Conservation (phyloP, 208 protist species). For the Leishmania braziliensis region DNA sequence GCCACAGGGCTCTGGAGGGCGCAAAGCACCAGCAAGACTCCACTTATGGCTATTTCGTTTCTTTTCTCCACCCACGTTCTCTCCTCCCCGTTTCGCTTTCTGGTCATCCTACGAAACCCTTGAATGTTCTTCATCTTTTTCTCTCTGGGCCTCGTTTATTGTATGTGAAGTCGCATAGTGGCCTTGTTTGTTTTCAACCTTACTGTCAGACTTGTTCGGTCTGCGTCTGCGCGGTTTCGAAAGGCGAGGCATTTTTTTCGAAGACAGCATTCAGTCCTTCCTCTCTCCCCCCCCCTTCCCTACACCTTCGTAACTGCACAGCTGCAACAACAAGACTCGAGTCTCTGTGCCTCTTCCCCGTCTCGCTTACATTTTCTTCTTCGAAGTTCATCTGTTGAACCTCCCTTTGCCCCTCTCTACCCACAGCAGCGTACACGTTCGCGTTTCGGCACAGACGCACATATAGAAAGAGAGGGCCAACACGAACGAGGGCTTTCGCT, state of each 20-base stretch:
- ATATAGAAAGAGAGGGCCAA: neutral
- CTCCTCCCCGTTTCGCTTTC: neutral
- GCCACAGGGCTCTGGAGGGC: neutral
- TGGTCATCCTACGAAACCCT: neutral
- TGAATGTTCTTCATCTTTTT: neutral
- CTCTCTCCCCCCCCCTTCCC: neutral
- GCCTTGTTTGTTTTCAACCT: neutral
- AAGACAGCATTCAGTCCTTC: neutral
- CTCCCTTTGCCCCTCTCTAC: neutral
- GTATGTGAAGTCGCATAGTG: neutral
- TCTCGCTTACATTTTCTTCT: neutral
- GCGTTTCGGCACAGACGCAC: neutral
- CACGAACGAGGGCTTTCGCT: neutral
- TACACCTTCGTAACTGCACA: neutral
- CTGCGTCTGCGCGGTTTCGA: neutral
- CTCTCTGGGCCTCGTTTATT: neutral
- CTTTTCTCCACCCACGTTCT: neutral
- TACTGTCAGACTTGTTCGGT: neutral
- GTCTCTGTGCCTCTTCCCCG: neutral
- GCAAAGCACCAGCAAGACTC: neutral
- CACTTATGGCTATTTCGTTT: neutral
- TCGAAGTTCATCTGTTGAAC: neutral
- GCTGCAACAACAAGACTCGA: neutral
- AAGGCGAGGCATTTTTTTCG: neutral
- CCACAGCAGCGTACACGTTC: neutral